Evolutionary conservation across 306 rosid genomes (phyloP), one percentile per base, ranked within the genome.

Genomic region (Spatholobus suberectus): DNA sequence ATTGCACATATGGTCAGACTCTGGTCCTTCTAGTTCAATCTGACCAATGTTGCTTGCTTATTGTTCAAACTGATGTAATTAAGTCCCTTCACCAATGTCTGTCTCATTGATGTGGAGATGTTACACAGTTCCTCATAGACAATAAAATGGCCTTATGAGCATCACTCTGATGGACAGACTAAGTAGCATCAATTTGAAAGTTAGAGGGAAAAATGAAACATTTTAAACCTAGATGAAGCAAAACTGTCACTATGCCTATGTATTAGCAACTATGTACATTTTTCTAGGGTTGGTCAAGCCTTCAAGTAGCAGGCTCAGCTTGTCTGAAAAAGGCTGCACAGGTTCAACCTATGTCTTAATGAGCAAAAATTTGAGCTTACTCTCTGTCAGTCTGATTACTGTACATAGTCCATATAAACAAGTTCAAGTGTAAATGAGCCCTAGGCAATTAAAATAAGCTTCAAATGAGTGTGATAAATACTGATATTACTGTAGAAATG

Each of bases 191-290:
- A n/a, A n/a, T n/a, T n/a, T n/a, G n/a, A n/a, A n/a, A n/a, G n/a
- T n/a, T n/a, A n/a, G n/a, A n/a, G n/a, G n/a, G n/a, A n/a, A n/a
- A n/a, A n/a, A n/a, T n/a, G n/a, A n/a, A n/a, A n/a, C n/a, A n/a
- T n/a, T n/a, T n/a, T n/a, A n/a, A 47, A 62, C 46, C 67, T 62
- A 81, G 55, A 62, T 40, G 35, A 47, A 49, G 69, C 1, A 4
- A 62, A 81, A 63, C n/a, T 63, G 68, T 37, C 38, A 63, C 38
- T 37, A 80, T 80, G 41, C 14, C 54, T 34, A 18, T 66, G 12
- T 61, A 14, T 47, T 67, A 70, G 59, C 61, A 80, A 32, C 32
- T 70, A 72, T 38, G 44, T 81, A 70, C 55, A 23, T 46, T 47
- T 46, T 81, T 20, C 7, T 18, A 1, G 23, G n/a, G 55, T 5